Base-by-base conservation (phyloP, 2,329 filamentous ascomycete genomes). In the Aspergillus japonicus region DNA sequence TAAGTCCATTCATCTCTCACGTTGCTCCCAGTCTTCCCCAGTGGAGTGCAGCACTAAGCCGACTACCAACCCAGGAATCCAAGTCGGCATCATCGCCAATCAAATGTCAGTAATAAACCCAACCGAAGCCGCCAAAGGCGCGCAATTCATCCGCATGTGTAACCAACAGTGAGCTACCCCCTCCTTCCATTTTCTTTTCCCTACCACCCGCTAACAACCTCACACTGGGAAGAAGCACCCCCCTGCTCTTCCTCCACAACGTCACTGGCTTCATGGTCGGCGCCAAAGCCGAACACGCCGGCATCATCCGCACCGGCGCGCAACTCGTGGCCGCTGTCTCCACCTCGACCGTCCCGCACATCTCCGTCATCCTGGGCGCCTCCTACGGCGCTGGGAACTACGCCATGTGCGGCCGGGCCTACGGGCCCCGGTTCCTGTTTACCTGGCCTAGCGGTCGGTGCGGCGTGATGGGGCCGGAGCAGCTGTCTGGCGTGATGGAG, bases 251-350 rank as follows among this genome's bases (percentile, higher is more conserved):
- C 66, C 65, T 81, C 0, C 79, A 81, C 64, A 81, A 81, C 48
- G 78, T 81, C 0, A 81, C 79, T 0, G 79, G 79, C 1, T 81
- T 81, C 68, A 81, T 81, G 78, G 78, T 81, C 3, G 79, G 79
- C 3, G 64, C 74, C 5, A 78, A 79, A 58, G 75, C 78, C 4
- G 79, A 81, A 54, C 77, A 76, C 53, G 73, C 73, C 0, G 76
- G 71, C 4, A 78, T 81, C 61, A 80, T 81, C 65, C 80, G 80
- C 52, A 69, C 69, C 42, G 79, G 79, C 8, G 78, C 79, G 0
- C 78, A 80, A 60, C 69, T 81, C 5, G 78, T 81, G 12, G 77
- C 77, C 0, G 79, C 79, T 1, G 79, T 81, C 8, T 75, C 71
- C 59, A 77, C 73, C 56, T 80, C 77, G 4, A 74, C 71, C 2